phyloP scores from a whole-genome alignment of 2,329 filamentous ascomycete genomes.

The Cercospora canescens region DNA sequence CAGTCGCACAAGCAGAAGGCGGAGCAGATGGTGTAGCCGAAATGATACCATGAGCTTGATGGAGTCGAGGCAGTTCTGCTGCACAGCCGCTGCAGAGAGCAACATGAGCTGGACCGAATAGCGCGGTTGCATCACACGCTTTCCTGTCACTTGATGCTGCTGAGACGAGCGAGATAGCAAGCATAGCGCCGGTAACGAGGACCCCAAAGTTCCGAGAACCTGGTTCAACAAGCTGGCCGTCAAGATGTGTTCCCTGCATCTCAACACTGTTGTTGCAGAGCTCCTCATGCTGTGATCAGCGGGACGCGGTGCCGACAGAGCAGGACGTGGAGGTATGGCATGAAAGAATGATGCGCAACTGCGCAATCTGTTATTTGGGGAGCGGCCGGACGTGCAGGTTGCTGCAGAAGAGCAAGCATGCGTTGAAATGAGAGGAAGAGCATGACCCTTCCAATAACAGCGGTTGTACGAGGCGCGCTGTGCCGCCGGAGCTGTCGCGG shows the following conservation, averaged over 20 bases:
- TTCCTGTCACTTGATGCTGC: constrained; percentile 18
- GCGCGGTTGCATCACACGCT: constrained; percentile 17
- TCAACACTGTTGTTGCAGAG: background rate
- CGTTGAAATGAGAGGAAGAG: constrained; percentile 17
- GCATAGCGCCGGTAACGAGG: constrained; percentile 10
- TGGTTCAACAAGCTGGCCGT: constrained; percentile 20
- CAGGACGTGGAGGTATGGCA: constrained; percentile 13
- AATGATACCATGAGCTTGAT: background rate
- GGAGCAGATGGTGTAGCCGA: background rate
- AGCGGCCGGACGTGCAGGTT: constrained; percentile 20
- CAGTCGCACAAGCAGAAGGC: background rate
- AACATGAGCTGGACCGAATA: constrained; percentile 13
- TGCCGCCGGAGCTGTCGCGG: constrained; percentile 19
- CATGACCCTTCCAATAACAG: constrained; percentile 17
- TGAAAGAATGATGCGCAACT: constrained; percentile 5
- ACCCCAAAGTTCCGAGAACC: constrained; percentile 21
- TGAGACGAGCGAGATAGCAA: background rate
- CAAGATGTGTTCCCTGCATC: constrained; percentile 11
- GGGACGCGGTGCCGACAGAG: constrained; percentile 17
- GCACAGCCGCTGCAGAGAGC: constrained; percentile 1
- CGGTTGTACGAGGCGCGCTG: constrained; percentile 19
- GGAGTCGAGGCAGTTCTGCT: background rate
- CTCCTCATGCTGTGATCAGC: constrained; percentile 17
- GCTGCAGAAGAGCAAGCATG: constrained; percentile 19
- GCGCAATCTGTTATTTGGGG: constrained; percentile 13